These are phyloP conservation scores for Cenchrus purpureus DNA, from an alignment of 176 grass and related monocot species.

Conservation along the genomic window DNA sequence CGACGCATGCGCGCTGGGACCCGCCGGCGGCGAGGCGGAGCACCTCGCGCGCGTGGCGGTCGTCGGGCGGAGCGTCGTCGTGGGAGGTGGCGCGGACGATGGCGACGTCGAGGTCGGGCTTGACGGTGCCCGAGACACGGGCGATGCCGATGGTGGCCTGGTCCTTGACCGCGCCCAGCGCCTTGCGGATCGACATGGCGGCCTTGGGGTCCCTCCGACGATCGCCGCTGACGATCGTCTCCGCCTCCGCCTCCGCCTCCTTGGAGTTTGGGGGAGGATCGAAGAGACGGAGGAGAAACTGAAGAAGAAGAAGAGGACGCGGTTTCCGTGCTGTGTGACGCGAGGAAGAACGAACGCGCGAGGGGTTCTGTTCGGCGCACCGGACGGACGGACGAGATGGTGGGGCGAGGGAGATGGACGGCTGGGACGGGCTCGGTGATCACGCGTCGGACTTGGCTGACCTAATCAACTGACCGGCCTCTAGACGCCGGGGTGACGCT, in stretches of 20 bases:
- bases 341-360: not conserved
- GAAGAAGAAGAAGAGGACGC: conserved; percentile 1
- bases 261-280: not conserved
- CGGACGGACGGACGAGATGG: not conserved
- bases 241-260: not conserved
- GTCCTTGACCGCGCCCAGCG: conserved; percentile 85
- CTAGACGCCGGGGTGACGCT: not conserved
- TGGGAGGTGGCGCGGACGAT: conserved; percentile 80
- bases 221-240: not conserved
- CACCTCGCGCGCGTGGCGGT: conserved; percentile 54
- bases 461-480: not conserved
- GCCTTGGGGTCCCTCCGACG: not conserved
- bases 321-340: not conserved
- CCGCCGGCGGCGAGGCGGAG: conserved; percentile 47
- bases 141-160: conserved; percentile 78
- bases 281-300: not conserved
- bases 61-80: conserved; percentile 62
- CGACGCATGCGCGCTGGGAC: conserved; percentile 45
- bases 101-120: conserved; percentile 78
- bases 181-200: conserved; percentile 68
- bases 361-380: not conserved
- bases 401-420: not conserved
- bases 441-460: not conserved
- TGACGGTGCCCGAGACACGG: conserved; percentile 54
- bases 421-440: not conserved